A percentile compares a stretch with the other conserved stretches of the same genome.
Conservation (phyloP, 345 rosid species). For the Eucalyptus sp. region DNA sequence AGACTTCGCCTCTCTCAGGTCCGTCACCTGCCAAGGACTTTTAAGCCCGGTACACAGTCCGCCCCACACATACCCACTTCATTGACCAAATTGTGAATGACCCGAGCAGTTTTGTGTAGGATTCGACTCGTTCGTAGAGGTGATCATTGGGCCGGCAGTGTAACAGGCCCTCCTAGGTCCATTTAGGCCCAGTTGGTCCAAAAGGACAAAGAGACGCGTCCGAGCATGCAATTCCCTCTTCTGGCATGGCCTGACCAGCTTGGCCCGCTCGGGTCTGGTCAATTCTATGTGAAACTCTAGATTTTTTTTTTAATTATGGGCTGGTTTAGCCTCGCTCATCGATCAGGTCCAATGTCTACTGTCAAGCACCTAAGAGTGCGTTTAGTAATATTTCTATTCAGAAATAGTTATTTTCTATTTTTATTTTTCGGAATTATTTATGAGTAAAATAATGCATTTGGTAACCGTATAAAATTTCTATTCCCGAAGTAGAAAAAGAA, state of each 20-base stretch:
- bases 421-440: accelerated
- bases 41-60: not conserved
- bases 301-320: not conserved
- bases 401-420: no score
- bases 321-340: not conserved
- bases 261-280: not conserved
- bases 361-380: not conserved
- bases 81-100: not conserved
- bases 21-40: not conserved
- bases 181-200: not conserved
- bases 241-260: not conserved
- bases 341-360: not conserved
- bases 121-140: not conserved
- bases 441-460: no score
- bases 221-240: not conserved
- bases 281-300: not conserved
- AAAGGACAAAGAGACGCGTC: not conserved
- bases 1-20: not conserved
- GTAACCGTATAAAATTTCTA: accelerated
- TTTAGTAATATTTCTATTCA: no score
- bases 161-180: not conserved
- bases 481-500: no score
- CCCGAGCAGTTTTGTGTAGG: not conserved
- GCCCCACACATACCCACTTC: not conserved
- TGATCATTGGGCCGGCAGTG: not conserved